Conservation (phyloP, 495 filamentous ascomycete species). For the Aspergillus indologenus region DNA sequence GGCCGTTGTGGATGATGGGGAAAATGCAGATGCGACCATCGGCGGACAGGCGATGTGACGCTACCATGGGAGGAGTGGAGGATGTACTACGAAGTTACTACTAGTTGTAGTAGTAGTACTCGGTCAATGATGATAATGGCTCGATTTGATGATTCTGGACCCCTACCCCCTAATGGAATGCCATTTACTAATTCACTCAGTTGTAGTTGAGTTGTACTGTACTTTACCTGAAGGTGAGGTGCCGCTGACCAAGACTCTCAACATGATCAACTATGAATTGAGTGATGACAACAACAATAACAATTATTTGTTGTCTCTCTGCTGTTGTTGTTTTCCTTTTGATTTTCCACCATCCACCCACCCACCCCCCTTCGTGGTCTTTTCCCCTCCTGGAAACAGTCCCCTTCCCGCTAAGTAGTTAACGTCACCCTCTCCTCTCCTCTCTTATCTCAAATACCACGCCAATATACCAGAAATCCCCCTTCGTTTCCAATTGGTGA, state of each 20-base stretch:
- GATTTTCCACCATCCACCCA: neutral
- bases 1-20: neutral
- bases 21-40: conserved; percentile 26
- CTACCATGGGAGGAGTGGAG: conserved; percentile 13
- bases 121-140: conserved; percentile 1
- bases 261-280: neutral
- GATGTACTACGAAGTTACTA: neutral
- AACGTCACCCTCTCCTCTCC: conserved; percentile 6
- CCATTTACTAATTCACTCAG: too few species aligned
- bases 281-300: neutral
- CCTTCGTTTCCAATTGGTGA: neutral
- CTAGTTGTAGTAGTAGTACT: neutral
- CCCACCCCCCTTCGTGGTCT: neutral
- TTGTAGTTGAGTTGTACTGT: too few species aligned
- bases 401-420: neutral
- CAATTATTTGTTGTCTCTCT: neutral
- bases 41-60: conserved; percentile 26
- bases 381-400: neutral
- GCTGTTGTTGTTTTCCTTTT: neutral
- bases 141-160: neutral
- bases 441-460: neutral
- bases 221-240: too few species aligned
- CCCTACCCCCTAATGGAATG: too few species aligned
- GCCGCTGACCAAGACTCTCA: neutral
- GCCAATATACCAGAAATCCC: neutral